Percentiles rank a stretch among this genome's conserved stretches.
Evolutionary conservation across 2,329 filamentous ascomycete species (phyloP).

Genomic region (Colletotrichum destructivum): DNA sequence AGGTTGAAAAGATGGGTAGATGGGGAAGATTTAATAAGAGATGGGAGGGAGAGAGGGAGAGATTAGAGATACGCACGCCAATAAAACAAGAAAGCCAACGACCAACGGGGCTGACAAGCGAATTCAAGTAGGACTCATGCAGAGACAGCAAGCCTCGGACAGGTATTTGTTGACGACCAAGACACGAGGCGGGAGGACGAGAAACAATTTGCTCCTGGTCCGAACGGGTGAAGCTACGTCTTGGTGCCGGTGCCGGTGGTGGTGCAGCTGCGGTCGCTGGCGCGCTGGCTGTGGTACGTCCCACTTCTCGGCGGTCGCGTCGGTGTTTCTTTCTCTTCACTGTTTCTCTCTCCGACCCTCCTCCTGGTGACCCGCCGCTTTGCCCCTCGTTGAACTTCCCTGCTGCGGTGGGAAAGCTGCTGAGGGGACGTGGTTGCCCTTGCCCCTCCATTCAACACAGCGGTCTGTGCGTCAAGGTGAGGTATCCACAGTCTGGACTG

Average conservation of each 20-base stretch:
- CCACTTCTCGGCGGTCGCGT: slow-evolving; percentile 7
- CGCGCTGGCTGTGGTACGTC: not conserved
- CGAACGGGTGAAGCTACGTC: slow-evolving; percentile 14
- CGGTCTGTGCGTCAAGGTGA: slow-evolving; percentile 10
- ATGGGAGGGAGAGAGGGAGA: slow-evolving; percentile 3
- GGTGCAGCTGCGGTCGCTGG: not conserved
- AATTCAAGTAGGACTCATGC: slow-evolving; percentile 23
- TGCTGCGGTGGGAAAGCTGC: slow-evolving; percentile 17
- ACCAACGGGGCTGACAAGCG: slow-evolving; percentile 22
- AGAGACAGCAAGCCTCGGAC: slow-evolving; percentile 35
- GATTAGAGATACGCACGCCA: slow-evolving; percentile 15
- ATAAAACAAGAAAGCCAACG: slow-evolving; percentile 32
- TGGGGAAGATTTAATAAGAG: not conserved
- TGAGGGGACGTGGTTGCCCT: slow-evolving; percentile 20
- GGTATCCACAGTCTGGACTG: not conserved
- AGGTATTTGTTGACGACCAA: slow-evolving; percentile 40
- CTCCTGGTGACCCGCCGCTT: slow-evolving; percentile 12
- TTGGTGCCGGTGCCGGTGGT: not conserved
- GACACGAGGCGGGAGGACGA: slow-evolving; percentile 32
- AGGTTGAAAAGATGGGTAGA: slow-evolving; percentile 5
- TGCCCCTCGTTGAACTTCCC: slow-evolving; percentile 32
- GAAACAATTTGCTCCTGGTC: slow-evolving; percentile 35
- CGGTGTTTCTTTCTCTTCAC: slow-evolving; percentile 7
- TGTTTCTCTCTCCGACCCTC: not conserved
- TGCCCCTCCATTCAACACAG: slow-evolving; percentile 28